Base-by-base conservation (phyloP, 352 stramenopile genomes). In the Phytophthora brassicae region DNA sequence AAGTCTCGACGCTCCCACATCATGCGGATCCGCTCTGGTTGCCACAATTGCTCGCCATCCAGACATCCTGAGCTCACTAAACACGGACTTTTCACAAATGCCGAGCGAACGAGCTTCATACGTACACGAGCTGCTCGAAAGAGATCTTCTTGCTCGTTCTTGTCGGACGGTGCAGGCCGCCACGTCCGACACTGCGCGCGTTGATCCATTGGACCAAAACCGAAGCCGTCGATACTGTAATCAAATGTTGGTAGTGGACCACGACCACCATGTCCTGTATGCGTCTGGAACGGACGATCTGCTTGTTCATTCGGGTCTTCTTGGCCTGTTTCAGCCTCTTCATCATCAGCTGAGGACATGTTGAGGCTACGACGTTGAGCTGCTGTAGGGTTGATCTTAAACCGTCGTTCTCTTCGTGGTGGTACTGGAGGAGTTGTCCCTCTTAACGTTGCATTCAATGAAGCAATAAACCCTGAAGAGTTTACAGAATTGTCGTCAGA, bases 1-100 rank as follows among this genome's bases (percentile, higher is more conserved):
- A 90, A 79, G 47, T 94, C 85, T 38, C 77, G 81, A 1, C 85
- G 81, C 17, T 89, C 79, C 84, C 81, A 92, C 84, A 92, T 92
- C 51, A 86, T 73, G 6, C 73, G 77, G 47, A 93, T 93, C 7
- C 81, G 79, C 41, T 88, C 80, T 8, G 84, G 81, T 29, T 93
- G 79, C 84, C 84, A 93, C 35, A 93, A 74, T 33, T 86, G 64
- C 41, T 89, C 77, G 39, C 80, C 78, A 42, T 91, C 80, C 7
- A 91, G 69, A 23, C 64, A 70, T 58, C 71, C 59, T 61, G 72
- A 17, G 47, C 59, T 44, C 59, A 75, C 53, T 57, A 52, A 2
- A 45, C 71, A 53, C 68, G 64, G 47, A 4, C 23, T 61, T 29
- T 77, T 79, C 20, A 60, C 35, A 33, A 86, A 84, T 7, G 66